Conservation (phyloP, 2,329 filamentous ascomycete genomes). For the Monilinia fructicola region DNA sequence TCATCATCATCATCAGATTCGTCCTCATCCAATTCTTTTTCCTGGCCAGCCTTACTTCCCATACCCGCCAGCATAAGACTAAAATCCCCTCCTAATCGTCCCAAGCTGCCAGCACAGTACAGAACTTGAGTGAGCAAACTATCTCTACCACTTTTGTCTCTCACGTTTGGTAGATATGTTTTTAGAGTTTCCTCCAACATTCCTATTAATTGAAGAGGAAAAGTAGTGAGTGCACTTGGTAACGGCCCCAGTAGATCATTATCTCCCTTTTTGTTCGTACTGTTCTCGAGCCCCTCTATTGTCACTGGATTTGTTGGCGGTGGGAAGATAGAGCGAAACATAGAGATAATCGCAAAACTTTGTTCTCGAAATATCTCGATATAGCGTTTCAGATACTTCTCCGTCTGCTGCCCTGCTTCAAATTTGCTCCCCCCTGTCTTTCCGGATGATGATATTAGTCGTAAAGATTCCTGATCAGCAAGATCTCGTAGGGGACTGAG, state of each 20-base stretch:
- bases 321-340: slow-evolving; percentile 89
- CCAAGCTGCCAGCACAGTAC: slow-evolving; percentile 89
- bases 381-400: slow-evolving; percentile 90
- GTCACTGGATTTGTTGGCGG: slow-evolving; percentile 39
- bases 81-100: slow-evolving; percentile 88
- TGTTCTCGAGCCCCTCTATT: slow-evolving; percentile 28
- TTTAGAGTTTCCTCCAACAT: slow-evolving; percentile 76
- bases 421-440: slow-evolving; percentile 43
- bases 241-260: slow-evolving; percentile 55
- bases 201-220: slow-evolving; percentile 78
- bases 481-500: slow-evolving; percentile 82
- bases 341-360: slow-evolving; percentile 90
- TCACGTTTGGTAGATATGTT: slow-evolving; percentile 76
- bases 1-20: slow-evolving; percentile 46
- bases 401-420: slow-evolving; percentile 84
- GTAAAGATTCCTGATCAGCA: slow-evolving; percentile 76
- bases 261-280: slow-evolving; percentile 28
- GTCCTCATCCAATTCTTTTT: slow-evolving; percentile 39
- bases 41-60: slow-evolving; percentile 39
- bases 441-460: slow-evolving; percentile 40
- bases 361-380: slow-evolving; percentile 98
- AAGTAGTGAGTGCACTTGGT: slow-evolving; percentile 77
- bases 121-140: slow-evolving; percentile 89
- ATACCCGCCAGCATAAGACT: slow-evolving; percentile 76
- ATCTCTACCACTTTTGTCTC: slow-evolving; percentile 76